Evolutionary conservation across 768 basidiomycete genomes (phyloP).

Genomic region (Tubosaeta sp.): DNA sequence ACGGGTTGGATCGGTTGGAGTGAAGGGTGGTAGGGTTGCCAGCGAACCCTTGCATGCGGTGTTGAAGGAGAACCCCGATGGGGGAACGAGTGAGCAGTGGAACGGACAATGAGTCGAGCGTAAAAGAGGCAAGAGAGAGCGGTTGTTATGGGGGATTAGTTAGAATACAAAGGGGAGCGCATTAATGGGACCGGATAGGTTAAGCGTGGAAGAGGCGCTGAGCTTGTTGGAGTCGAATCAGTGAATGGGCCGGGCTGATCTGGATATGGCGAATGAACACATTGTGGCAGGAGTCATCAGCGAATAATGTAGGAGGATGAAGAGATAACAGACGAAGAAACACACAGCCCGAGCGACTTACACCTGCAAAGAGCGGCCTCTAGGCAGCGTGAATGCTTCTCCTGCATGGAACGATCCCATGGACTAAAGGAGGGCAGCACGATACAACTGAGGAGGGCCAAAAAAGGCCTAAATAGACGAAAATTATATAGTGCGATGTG

Average conservation of each 20-base stretch:
- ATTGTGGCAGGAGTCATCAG: slow-evolving; percentile 34
- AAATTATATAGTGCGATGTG: too few species aligned
- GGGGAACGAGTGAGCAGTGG: slow-evolving; percentile 50
- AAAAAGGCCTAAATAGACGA: too few species aligned
- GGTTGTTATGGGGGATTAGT: slow-evolving; percentile 24
- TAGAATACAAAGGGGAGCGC: slow-evolving; percentile 34
- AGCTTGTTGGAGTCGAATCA: slow-evolving; percentile 10
- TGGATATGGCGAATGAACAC: slow-evolving; percentile 30
- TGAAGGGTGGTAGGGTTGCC: slow-evolving; percentile 64
- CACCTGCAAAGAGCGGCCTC: too few species aligned
- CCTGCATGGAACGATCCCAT: too few species aligned
- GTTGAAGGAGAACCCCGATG: slow-evolving; percentile 65
- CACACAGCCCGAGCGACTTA: too few species aligned
- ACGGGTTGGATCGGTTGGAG: slow-evolving; percentile 34
- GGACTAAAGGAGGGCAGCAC: too few species aligned
- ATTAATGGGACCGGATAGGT: slow-evolving; percentile 27
- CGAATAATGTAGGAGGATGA: too few species aligned
- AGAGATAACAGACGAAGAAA: too few species aligned
- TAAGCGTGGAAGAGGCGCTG: slow-evolving; percentile 16
- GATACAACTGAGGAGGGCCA: too few species aligned
- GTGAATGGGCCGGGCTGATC: slow-evolving; percentile 21
- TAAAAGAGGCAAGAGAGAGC: slow-evolving; percentile 6
- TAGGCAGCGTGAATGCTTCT: too few species aligned
- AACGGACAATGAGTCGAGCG: slow-evolving; percentile 28
- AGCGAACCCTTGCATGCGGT: slow-evolving; percentile 63